Evolutionary conservation across 2,329 filamentous ascomycete species (phyloP).

Genomic region (Pleurostoma richardsiae): DNA sequence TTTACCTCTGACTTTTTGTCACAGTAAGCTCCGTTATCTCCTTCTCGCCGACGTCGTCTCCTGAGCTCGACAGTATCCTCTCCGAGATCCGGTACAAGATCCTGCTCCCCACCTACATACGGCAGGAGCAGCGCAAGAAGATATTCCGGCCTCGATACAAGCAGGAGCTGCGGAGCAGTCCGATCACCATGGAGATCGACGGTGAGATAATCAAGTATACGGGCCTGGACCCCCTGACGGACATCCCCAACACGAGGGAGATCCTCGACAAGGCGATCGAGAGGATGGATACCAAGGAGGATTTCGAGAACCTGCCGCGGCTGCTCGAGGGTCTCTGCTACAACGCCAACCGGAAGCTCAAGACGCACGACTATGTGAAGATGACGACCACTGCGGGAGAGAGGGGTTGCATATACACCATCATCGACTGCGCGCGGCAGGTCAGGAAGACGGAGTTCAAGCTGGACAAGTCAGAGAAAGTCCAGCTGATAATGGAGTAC

Average conservation of each 20-base stretch:
- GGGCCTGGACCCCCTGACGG: constrained; percentile 34
- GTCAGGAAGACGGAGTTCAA: constrained; percentile 38
- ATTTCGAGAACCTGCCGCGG: constrained; percentile 47
- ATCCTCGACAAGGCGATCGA: constrained; percentile 30
- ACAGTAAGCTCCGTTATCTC: constrained; percentile 26
- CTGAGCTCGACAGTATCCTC: constrained; percentile 49
- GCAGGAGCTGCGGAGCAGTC: constrained; percentile 45
- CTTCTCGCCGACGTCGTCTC: constrained; percentile 46
- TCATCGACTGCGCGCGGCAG: constrained; percentile 46
- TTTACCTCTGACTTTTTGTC: neutral
- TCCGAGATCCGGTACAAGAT: constrained; percentile 49
- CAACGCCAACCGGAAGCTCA: constrained; percentile 33
- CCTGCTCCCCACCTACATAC: constrained; percentile 58
- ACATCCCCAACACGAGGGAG: constrained; percentile 35
- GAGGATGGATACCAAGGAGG: constrained; percentile 40
- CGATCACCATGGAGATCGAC: constrained; percentile 54
- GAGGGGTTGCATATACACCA: constrained; percentile 33
- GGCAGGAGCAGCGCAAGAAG: constrained; percentile 44
- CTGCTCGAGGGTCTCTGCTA: constrained; percentile 44
- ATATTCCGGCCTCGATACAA: constrained; percentile 43
- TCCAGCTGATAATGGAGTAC: constrained; percentile 30
- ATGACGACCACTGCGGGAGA: constrained; percentile 34
- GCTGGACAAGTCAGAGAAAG: constrained; percentile 34
- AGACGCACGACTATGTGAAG: constrained; percentile 24
- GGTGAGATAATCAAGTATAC: constrained; percentile 49